Percentiles rank a stretch among this genome's conserved stretches.
These are phyloP conservation scores for Celoporthe dispersa DNA, from an alignment of 2,329 filamentous ascomycete genomes.

Conservation along the genomic window DNA sequence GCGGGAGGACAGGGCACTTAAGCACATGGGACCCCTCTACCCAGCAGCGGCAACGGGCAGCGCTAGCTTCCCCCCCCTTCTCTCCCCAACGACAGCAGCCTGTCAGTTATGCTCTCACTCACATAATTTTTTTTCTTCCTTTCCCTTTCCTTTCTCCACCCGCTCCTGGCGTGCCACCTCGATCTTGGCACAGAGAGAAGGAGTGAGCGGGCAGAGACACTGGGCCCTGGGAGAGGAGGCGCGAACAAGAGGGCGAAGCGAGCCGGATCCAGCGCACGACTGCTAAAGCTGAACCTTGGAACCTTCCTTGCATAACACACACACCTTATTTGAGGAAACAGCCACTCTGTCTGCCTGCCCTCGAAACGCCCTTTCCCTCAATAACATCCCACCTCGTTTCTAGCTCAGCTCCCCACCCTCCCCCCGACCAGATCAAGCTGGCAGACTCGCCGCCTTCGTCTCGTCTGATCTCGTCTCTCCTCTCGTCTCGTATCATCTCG, in stretches of 20 bases:
- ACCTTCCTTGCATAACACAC: background rate
- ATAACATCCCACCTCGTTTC: background rate
- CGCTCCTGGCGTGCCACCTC: background rate
- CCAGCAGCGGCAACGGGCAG: background rate
- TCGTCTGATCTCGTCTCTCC: conserved; percentile 1
- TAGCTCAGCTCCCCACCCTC: background rate
- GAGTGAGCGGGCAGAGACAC: background rate
- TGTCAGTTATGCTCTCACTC: background rate
- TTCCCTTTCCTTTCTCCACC: background rate
- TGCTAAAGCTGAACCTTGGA: background rate
- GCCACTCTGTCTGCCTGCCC: background rate
- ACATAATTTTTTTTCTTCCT: background rate
- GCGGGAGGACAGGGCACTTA: conserved; percentile 3
- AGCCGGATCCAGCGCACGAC: background rate
- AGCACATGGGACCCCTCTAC: conserved; percentile 4
- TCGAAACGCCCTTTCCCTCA: background rate
- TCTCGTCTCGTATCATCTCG: conserved; percentile 3
- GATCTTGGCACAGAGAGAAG: background rate
- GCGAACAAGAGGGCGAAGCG: conserved; percentile 1
- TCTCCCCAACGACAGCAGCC: background rate
- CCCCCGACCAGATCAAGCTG: background rate
- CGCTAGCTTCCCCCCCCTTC: background rate
- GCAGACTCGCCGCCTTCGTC: background rate
- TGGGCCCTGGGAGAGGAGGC: background rate
- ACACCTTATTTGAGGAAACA: background rate